Evolutionary conservation across 2,329 filamentous ascomycete species (phyloP), one percentile per base, ranked within the genome.

Genomic region (Phyllosticta citribraziliensis): DNA sequence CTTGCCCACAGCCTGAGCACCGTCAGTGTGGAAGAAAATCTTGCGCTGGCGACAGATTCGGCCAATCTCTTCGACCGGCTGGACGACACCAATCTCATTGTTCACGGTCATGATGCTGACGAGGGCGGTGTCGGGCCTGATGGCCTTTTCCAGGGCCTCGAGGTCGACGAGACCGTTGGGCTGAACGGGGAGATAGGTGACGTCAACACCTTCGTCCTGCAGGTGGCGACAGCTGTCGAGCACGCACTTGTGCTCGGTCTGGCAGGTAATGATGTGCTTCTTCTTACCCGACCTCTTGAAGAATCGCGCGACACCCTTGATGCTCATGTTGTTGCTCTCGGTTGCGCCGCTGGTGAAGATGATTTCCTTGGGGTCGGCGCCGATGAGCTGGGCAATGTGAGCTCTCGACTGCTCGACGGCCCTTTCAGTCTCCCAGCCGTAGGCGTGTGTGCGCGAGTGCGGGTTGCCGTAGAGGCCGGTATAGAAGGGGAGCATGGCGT

Each of bases 51-150:
- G 86, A 76, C 94, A 99, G 14, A 99, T 80, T 76, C 88, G 88
- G 70, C 94, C 94, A 72, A 99, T 99, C 77, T 96, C 85, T 68
- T 91, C 89, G 62, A 99, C 78, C 0, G 94, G 94, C 75, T 99
- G 94, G 62, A 99, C 95, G n/a, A 99, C 94, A 70, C 94, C 94
- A 69, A 99, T 97, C 77, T 99, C 94, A 75, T 99, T 99, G 80
- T 99, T 99, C 70, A 99, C 94, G 0, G 94, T 87, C 94, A 99
- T 99, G 75, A 99, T 89, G 72, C 92, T 97, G 75, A 97, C 92
- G 30, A 99, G 79, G 52, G 85, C 87, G 14, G 94, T 99, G 63
- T 97, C 92, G 0, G 92, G 92, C 63, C 89, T 85, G 64, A 99
- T 95, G 24, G 93, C 91, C 22, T 86, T 88, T 76, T 95, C 88